Evolutionary conservation across 228 moss, liverwort and hornwort species (phyloP).

Genomic region (Sphagnum fallax): DNA sequence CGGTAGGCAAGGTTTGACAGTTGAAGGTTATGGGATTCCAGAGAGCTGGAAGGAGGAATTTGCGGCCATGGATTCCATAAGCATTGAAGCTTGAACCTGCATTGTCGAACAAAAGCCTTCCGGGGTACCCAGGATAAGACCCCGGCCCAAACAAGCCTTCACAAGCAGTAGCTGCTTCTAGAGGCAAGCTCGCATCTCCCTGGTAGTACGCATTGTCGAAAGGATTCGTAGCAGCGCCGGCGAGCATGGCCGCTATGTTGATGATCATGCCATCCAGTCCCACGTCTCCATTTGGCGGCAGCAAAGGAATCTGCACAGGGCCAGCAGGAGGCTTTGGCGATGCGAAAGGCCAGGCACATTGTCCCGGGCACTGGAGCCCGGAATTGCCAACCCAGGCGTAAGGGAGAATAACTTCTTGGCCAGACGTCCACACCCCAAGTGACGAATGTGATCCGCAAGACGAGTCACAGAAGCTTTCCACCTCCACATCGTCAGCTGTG

Average conservation of each 20-base stretch:
- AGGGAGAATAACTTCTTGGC: constrained; percentile 18
- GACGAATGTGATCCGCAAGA: constrained; percentile 46
- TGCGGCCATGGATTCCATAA: constrained; percentile 39
- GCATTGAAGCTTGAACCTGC: constrained; percentile 45
- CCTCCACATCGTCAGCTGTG: constrained; percentile 24
- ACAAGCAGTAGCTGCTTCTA: constrained; percentile 60
- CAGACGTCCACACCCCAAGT: constrained; percentile 10
- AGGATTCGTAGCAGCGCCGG: constrained; percentile 49
- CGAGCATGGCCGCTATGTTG: constrained; percentile 46
- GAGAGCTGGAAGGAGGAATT: constrained; percentile 47
- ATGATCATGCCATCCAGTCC: constrained; percentile 32
- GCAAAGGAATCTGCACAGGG: constrained; percentile 9
- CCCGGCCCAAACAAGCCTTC: constrained; percentile 46
- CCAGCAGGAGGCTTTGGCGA: constrained; percentile 1
- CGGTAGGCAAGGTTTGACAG: constrained; percentile 9
- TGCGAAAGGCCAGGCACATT: constrained; percentile 26
- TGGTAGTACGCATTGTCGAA: constrained; percentile 43
- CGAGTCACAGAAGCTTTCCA: constrained; percentile 49
- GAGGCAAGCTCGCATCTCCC: constrained; percentile 41
- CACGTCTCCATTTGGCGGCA: constrained; percentile 41
- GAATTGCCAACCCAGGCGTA: constrained; percentile 60
- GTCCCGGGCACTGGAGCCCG: constrained; percentile 22
- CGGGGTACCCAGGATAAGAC: constrained; percentile 48
- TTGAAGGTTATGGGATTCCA: constrained; percentile 30
- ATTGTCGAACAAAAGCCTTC: constrained; percentile 22